Percentiles rank a stretch among this genome's conserved stretches.
Conservation (phyloP, 352 stramenopile species). For the Phytophthora foliorum region DNA sequence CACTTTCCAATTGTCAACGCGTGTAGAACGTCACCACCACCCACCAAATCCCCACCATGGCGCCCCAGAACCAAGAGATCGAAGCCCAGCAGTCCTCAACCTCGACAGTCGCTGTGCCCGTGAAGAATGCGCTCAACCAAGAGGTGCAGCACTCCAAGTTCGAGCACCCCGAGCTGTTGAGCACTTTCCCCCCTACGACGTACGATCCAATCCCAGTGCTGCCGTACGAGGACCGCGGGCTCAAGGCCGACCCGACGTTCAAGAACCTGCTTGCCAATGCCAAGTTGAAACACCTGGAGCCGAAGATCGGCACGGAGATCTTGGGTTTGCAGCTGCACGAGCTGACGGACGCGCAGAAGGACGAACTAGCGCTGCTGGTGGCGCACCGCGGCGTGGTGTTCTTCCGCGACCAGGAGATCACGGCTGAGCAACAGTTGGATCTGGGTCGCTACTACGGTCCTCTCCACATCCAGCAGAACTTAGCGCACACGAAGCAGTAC, state of each 20-base stretch:
- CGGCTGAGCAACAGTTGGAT: conserved; percentile 4
- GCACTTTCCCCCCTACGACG: conserved; percentile 7
- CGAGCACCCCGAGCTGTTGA: conserved; percentile 10
- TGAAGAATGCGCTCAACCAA: conserved; percentile 27
- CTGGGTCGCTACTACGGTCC: conserved; percentile 9
- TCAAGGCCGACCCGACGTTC: conserved; percentile 14
- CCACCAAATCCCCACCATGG: too few species aligned
- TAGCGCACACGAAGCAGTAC: conserved; percentile 6
- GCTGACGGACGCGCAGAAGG: conserved; percentile 3
- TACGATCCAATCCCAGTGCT: conserved; percentile 11
- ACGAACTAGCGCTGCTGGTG: conserved; percentile 11
- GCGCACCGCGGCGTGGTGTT: conserved; percentile 7
- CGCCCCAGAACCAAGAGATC: too few species aligned
- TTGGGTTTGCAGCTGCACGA: conserved; percentile 11
- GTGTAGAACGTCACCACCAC: too few species aligned
- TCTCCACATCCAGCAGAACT: conserved; percentile 16
- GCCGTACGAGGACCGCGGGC: conserved; percentile 7
- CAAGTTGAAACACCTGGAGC: conserved; percentile 3
- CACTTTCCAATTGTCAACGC: neutral
- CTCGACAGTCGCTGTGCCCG: neutral
- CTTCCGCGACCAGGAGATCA: conserved; percentile 10
- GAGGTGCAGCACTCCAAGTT: conserved; percentile 13
- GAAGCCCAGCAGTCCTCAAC: too few species aligned
- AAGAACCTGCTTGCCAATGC: conserved; percentile 5
- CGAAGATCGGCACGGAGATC: conserved; percentile 14